Percentiles rank a stretch among this genome's conserved stretches.
Evolutionary conservation across 1,284 basidiomycete genomes (phyloP).

Genomic region (Kalmanozyma brasiliensis): DNA sequence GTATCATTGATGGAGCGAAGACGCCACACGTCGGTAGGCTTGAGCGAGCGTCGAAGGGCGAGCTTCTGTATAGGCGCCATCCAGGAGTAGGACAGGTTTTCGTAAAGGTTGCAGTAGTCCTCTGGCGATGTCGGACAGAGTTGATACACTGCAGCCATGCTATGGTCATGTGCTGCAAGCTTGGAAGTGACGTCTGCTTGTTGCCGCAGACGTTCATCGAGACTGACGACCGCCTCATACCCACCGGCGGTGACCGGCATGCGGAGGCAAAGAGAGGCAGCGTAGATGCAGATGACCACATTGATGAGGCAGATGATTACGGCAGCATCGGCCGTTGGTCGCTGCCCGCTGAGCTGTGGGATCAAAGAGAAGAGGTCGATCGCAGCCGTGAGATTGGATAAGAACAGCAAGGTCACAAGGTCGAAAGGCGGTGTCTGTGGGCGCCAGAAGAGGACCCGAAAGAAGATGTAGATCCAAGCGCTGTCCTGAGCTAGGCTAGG

Average conservation of each 20-base stretch:
- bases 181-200: constrained; percentile 10
- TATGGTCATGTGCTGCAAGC: constrained; percentile 8
- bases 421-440: constrained; percentile 31
- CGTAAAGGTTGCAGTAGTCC: constrained; percentile 49
- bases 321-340: too few species aligned
- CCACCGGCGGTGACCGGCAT: constrained; percentile 55
- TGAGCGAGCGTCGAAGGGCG: constrained; percentile 39
- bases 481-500: constrained; percentile 1
- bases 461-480: constrained; percentile 23
- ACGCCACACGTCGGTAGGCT: constrained; percentile 55
- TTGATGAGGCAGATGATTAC: constrained; percentile 20
- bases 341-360: constrained; percentile 7
- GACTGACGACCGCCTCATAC: constrained; percentile 41
- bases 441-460: constrained; percentile 19
- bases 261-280: constrained; percentile 24
- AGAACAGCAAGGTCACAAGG: constrained; percentile 16
- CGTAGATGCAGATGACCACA: constrained; percentile 14
- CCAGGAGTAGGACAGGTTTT: constrained; percentile 55
- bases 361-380: constrained; percentile 22
- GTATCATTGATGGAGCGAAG: constrained; percentile 55
- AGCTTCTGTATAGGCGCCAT: constrained; percentile 55
- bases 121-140: constrained; percentile 58
- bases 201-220: constrained; percentile 31
- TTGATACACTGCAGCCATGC: constrained; percentile 34
- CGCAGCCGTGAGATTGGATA: constrained; percentile 10